phyloP scores from a whole-genome alignment of 2,329 filamentous ascomycete genomes.

The Fusarium foetens region DNA sequence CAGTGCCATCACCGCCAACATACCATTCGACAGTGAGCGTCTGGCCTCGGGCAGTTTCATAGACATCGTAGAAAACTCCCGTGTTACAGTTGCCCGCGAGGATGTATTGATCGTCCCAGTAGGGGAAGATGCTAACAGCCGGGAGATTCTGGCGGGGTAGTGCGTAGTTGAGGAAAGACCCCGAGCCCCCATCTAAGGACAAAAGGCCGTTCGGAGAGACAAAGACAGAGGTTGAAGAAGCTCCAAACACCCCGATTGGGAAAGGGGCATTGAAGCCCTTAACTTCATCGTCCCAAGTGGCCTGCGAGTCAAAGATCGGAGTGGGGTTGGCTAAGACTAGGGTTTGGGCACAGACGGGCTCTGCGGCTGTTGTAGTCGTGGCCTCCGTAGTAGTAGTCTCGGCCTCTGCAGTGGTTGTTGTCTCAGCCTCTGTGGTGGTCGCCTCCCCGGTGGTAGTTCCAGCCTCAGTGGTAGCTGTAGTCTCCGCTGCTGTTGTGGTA shows the following conservation, averaged over 20 bases:
- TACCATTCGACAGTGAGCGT: neutral
- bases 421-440: neutral
- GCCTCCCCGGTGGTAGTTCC: neutral
- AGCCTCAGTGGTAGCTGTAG: neutral
- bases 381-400: neutral
- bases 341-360: neutral
- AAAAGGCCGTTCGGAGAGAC: too few relatives aligned
- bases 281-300: too few relatives aligned
- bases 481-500: neutral
- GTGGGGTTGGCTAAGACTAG: neutral
- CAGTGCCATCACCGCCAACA: fast-evolving
- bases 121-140: neutral
- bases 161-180: too few relatives aligned
- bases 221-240: too few relatives aligned
- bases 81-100: fast-evolving
- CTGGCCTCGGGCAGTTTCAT: neutral
- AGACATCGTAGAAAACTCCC: neutral
- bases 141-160: fast-evolving
- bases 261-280: too few relatives aligned
- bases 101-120: neutral
- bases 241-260: fast-evolving
- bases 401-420: neutral
- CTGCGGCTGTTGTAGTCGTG: neutral
- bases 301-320: neutral
- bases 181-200: too few relatives aligned